Base-by-base conservation (phyloP, 345 rosid species). In the Cardamine occulta region DNA sequence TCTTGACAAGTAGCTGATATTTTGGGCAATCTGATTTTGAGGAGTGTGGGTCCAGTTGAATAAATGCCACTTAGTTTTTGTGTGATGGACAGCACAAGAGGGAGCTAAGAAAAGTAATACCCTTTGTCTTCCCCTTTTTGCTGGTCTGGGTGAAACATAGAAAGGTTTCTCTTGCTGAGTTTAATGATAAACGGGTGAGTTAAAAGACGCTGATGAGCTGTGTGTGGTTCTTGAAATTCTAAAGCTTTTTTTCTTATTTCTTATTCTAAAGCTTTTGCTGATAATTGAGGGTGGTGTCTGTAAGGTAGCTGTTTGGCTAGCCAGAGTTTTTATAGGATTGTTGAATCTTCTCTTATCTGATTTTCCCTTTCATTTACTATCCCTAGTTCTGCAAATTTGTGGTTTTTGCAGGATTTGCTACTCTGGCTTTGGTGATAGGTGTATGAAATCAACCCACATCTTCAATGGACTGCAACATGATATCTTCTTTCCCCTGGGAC, bases 381-480 rank as follows among this genome's bases (percentile, higher is more conserved):
- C 44, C 23, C 12, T 35, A 2, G 11, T 12, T 53, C 18, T 62
- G 55, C 51, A 10, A 63, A 54, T 19, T 55, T 76, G 7, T 34
- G 44, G 1, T 70, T 53, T 53, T 53, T 52, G 59, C 76, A 77
- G 72, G 61, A 18, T 56, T 64, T 44, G 23, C 18, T 62, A 23
- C 47, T 67, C 56, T 67, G 69, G 35, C 19, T 18, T 68, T 77
- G 72, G 80, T 56, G 24, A 2, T 14, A 49, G 51, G 72, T 72
- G 53, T 78, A 70, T 75, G 85, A 88, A 79, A 78, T 82, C 83
- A 63, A 49, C 82, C 79, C 49, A 58, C 55, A 35, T 81, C 84
- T 59, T 75, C 60, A 61, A 92, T 90, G 97, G 99, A 92, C 82
- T 86, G 91, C 92, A 90, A 92, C 82, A 72, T 84, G 58, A 84